A percentile compares a stretch with the other conserved stretches of the same genome.
Conservation (phyloP, 331 rosid species). For the Telfairia occidentalis region DNA sequence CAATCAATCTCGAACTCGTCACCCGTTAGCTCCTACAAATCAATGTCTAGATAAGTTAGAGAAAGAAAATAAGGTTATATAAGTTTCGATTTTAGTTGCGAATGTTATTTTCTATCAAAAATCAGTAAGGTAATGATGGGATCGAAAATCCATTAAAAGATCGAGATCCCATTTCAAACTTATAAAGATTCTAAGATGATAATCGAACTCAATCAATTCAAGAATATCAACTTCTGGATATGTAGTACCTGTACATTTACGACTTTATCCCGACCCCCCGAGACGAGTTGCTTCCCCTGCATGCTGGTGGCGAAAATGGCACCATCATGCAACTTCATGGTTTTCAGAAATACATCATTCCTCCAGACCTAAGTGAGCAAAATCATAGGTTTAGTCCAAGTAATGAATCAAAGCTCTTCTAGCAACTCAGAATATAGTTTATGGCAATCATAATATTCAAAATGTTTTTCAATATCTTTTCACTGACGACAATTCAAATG, state of each 20-base stretch:
- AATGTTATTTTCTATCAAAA: not conserved
- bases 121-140: not conserved
- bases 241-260: slow-evolving; percentile 78
- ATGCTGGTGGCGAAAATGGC: slow-evolving; percentile 50
- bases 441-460: not conserved
- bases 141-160: not conserved
- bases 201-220: not conserved
- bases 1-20: slow-evolving; percentile 53
- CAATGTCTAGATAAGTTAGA: slow-evolving; percentile 2
- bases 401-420: not conserved
- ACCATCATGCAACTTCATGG: slow-evolving; percentile 51
- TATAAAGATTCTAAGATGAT: not conserved
- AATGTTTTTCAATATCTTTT: not conserved
- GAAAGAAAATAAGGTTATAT: not conserved
- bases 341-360: slow-evolving; percentile 49
- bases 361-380: slow-evolving; percentile 62
- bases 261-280: slow-evolving; percentile 81
- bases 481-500: not conserved
- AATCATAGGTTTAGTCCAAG: slow-evolving; percentile 6
- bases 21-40: slow-evolving; percentile 57
- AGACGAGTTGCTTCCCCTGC: slow-evolving; percentile 55
- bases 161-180: not conserved
- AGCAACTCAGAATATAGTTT: not conserved
- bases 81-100: not conserved
- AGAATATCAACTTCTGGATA: slow-evolving; percentile 11